A percentile compares a stretch with the other conserved stretches of the same genome.
Evolutionary conservation across 2,329 filamentous ascomycete species (phyloP).

Genomic region (Pseudodiploospora longispora): DNA sequence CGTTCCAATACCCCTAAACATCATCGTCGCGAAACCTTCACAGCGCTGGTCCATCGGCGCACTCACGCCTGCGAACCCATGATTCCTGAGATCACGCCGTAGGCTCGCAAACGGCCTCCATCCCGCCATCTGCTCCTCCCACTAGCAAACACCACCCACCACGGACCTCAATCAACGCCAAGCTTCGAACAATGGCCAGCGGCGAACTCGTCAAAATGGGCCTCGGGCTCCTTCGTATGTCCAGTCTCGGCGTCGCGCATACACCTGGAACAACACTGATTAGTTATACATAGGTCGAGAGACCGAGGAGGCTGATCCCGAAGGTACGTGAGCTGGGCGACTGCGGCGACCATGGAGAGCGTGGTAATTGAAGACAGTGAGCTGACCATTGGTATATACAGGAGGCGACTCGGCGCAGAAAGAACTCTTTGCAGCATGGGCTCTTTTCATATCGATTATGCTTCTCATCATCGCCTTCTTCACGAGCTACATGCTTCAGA

Average conservation of each 20-base stretch:
- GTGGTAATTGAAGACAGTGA: not conserved
- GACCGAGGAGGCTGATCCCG: slow-evolving; percentile 24
- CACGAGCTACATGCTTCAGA: slow-evolving; percentile 92
- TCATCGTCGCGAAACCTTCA: no score
- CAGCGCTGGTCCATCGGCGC: not conserved
- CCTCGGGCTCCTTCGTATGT: slow-evolving; percentile 25
- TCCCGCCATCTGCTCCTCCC: not conserved
- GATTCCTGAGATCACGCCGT: slow-evolving; percentile 13
- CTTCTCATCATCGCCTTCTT: slow-evolving; percentile 92
- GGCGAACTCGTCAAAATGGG: slow-evolving; percentile 20
- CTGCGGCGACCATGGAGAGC: not conserved
- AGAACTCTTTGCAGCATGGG: slow-evolving; percentile 94
- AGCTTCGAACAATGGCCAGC: slow-evolving; percentile 13
- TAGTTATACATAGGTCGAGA: slow-evolving; percentile 5
- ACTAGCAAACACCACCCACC: not conserved
- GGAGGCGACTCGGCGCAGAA: slow-evolving; percentile 78
- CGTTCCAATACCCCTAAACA: no score
- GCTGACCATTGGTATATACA: slow-evolving; percentile 17
- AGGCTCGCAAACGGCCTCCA: slow-evolving; percentile 14
- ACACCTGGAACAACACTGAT: not conserved
- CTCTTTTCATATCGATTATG: slow-evolving; percentile 91
- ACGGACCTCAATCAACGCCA: not conserved
- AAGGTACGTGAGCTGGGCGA: slow-evolving; percentile 19
- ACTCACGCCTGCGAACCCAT: slow-evolving; percentile 9
- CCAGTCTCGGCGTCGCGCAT: not conserved